Evolutionary conservation across 805 yeast genomes (phyloP).

Genomic region (Yueomyces sinensis): DNA sequence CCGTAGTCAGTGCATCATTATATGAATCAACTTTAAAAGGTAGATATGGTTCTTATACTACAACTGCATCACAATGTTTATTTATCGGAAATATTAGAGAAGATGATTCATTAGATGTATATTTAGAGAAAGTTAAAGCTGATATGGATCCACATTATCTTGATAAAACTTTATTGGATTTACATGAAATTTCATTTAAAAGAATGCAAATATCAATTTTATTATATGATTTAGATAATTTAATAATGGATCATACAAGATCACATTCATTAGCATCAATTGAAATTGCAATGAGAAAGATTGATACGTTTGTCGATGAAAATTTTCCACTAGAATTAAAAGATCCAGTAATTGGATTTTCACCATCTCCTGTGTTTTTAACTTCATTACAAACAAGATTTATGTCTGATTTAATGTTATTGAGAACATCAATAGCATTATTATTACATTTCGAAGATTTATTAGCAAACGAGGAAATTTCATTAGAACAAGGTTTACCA

Average conservation of each 20-base stretch:
- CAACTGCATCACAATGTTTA: conserved; percentile 2
- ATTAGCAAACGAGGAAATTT: background rate
- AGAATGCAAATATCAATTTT: conserved; percentile 15
- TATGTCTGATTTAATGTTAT: conserved; percentile 13
- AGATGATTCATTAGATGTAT: conserved; percentile 8
- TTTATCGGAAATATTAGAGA: conserved; percentile 10
- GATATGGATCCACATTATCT: conserved; percentile 5
- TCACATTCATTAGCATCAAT: conserved; percentile 1
- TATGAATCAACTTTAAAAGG: conserved; percentile 22
- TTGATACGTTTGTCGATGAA: conserved; percentile 12
- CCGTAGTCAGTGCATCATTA: conserved; percentile 13
- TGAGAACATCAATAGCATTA: conserved; percentile 18
- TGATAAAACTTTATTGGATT: conserved; percentile 5
- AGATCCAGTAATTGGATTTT: conserved; percentile 3
- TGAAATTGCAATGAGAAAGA: conserved; percentile 11
- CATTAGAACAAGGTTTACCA: conserved; percentile 3
- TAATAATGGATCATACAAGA: background rate
- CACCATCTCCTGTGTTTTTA: no score
- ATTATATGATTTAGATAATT: conserved; percentile 13
- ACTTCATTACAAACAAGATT: conserved; percentile 16
- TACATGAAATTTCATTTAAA: conserved; percentile 14
- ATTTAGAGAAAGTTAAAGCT: conserved; percentile 11
- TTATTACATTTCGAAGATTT: conserved; percentile 18
- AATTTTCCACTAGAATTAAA: conserved; percentile 7
- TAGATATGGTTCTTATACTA: conserved; percentile 12